Conservation (phyloP, 495 filamentous ascomycete genomes). For the Daldinia childiae region DNA sequence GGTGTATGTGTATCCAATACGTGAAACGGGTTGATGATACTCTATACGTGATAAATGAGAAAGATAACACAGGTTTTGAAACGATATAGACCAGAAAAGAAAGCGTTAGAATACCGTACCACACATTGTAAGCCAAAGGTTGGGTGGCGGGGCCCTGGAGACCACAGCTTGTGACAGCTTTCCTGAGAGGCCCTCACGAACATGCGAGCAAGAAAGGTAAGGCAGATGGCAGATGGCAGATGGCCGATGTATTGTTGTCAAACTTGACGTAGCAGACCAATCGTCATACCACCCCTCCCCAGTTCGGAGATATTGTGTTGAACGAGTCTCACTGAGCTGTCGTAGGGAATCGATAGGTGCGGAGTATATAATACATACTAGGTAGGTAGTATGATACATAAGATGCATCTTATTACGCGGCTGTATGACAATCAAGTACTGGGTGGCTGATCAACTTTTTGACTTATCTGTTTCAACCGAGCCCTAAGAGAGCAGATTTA, state of each 20-base stretch:
- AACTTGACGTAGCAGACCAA: conserved; percentile 31
- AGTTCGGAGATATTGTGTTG: conserved; percentile 38
- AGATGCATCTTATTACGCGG: conserved; percentile 37
- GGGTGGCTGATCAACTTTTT: conserved; percentile 24
- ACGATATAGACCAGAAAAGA: conserved; percentile 28
- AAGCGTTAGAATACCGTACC: conserved; percentile 32
- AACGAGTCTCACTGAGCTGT: conserved; percentile 33
- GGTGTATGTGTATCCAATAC: conserved; percentile 37
- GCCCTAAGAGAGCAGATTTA: conserved; percentile 12
- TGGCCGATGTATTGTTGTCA: conserved; percentile 28
- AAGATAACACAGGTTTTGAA: conserved; percentile 22
- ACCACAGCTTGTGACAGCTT: conserved; percentile 25
- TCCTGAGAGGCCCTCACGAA: conserved; percentile 24
- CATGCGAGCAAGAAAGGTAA: conserved; percentile 32
- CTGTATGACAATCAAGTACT: conserved; percentile 36
- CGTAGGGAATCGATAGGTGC: conserved; percentile 25
- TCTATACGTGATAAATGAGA: conserved; percentile 11
- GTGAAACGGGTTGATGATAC: conserved; percentile 30
- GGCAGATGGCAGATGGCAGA: conserved; percentile 23
- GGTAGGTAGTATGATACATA: background rate
- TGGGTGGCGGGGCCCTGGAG: conserved; percentile 27
- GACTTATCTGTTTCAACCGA: conserved; percentile 28
- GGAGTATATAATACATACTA: conserved; percentile 8
- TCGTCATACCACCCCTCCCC: conserved; percentile 25
- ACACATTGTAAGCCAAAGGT: conserved; percentile 10